Percentiles rank a stretch among this genome's conserved stretches.
These are phyloP conservation scores for Craterostigma plantagineum DNA, from an alignment of 257 asterid genomes.

Conservation along the genomic window DNA sequence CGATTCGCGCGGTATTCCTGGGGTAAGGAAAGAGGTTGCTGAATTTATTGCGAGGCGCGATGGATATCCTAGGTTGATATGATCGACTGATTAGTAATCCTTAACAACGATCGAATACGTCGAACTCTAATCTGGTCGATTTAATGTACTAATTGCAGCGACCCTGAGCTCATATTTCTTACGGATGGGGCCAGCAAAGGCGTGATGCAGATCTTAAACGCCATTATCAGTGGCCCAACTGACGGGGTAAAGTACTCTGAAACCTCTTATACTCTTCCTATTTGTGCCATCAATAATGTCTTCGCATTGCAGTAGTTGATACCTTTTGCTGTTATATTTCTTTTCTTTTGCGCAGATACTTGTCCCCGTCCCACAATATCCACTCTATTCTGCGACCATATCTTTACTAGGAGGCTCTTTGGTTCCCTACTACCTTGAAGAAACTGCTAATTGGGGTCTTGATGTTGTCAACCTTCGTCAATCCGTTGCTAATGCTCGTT, in stretches of 20 bases:
- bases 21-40: slow-evolving; percentile 87
- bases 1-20: slow-evolving; percentile 94
- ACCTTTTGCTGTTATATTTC: not conserved
- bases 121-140: not conserved
- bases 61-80: slow-evolving; percentile 99
- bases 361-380: slow-evolving; percentile 98
- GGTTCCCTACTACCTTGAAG: slow-evolving; percentile 91
- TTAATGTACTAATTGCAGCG: slow-evolving; percentile 42
- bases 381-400: slow-evolving; percentile 90
- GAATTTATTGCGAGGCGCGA: slow-evolving; percentile 95
- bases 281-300: too few relatives aligned
- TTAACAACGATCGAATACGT: too few relatives aligned
- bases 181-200: slow-evolving; percentile 99
- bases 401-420: slow-evolving; percentile 79
- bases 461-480: slow-evolving; percentile 66
- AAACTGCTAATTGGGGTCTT: slow-evolving; percentile 97
- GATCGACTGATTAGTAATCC: too few relatives aligned
- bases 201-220: slow-evolving; percentile 76
- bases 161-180: slow-evolving; percentile 86
- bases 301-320: too few relatives aligned
- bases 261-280: too few relatives aligned
- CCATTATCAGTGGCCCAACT: slow-evolving; percentile 37
- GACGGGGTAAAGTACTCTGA: slow-evolving; percentile 59
- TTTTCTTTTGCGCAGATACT: slow-evolving; percentile 31
- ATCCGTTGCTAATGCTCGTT: slow-evolving; percentile 75